A percentile compares a stretch with the other conserved stretches of the same genome.
Conservation (phyloP, 352 stramenopile genomes). For the Globisporangium heterothallicum region DNA sequence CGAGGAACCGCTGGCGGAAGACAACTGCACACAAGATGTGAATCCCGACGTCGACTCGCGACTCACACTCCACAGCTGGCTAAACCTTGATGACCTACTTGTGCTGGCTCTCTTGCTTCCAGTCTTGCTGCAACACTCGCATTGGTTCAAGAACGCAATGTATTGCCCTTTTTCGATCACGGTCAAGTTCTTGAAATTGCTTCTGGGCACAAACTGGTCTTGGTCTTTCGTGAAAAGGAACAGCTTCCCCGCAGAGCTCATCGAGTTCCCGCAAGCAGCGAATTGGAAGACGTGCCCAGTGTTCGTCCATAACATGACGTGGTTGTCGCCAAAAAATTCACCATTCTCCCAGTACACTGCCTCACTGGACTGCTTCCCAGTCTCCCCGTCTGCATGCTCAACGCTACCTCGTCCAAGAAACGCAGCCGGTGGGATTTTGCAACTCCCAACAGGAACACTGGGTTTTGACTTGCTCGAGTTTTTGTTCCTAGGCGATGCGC, state of each 20-base stretch:
- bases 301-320: slow-evolving; percentile 67
- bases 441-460: slow-evolving; percentile 42
- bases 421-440: slow-evolving; percentile 32
- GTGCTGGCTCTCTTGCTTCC: neutral
- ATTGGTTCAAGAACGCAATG: slow-evolving; percentile 50
- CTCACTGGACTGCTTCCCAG: slow-evolving; percentile 3
- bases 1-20: slow-evolving; percentile 16
- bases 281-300: slow-evolving; percentile 66
- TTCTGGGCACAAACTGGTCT: slow-evolving; percentile 75
- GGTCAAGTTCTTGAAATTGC: slow-evolving; percentile 53
- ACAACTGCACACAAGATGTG: slow-evolving; percentile 35
- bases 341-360: slow-evolving; percentile 54
- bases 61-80: neutral
- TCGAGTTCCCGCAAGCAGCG: slow-evolving; percentile 19
- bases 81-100: neutral
- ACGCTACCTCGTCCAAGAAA: slow-evolving; percentile 15
- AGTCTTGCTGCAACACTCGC: slow-evolving; percentile 32
- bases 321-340: slow-evolving; percentile 54
- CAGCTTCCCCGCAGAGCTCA: slow-evolving; percentile 37
- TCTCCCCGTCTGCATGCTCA: neutral
- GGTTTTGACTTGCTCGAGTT: slow-evolving; percentile 21
- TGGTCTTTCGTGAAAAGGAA: slow-evolving; percentile 83
- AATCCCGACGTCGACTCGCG: slow-evolving; percentile 23
- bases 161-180: slow-evolving; percentile 48
- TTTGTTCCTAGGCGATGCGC: slow-evolving; percentile 15